Conservation (phyloP, 2,329 filamentous ascomycete genomes). For the Penicillium glabrum region DNA sequence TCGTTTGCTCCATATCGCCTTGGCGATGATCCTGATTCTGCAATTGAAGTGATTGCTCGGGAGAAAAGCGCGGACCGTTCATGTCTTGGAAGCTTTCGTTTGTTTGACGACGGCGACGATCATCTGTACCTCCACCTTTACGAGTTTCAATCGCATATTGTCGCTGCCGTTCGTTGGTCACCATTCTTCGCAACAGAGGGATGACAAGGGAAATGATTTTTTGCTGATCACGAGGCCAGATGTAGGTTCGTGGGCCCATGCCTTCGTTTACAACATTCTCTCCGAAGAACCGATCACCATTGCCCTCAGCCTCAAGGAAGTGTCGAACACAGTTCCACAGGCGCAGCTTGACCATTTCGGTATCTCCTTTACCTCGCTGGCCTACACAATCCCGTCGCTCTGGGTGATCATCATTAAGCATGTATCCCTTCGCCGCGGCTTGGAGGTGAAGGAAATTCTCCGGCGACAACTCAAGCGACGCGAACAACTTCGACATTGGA, state of each 20-base stretch:
- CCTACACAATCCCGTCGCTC: slow-evolving; percentile 59
- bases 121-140: slow-evolving; percentile 45
- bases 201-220: slow-evolving; percentile 59
- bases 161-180: slow-evolving; percentile 60
- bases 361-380: slow-evolving; percentile 55
- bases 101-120: slow-evolving; percentile 38
- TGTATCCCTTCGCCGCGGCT: slow-evolving; percentile 56
- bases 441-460: slow-evolving; percentile 59
- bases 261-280: slow-evolving; percentile 45
- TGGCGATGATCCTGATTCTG: slow-evolving; percentile 27
- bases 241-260: slow-evolving; percentile 41
- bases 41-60: slow-evolving; percentile 35
- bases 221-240: slow-evolving; percentile 57
- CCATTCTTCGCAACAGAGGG: slow-evolving; percentile 57
- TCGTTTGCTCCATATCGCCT: slow-evolving; percentile 22
- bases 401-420: slow-evolving; percentile 56
- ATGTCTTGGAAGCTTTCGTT: slow-evolving; percentile 33
- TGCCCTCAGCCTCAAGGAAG: slow-evolving; percentile 52
- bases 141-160: slow-evolving; percentile 58
- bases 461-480: slow-evolving; percentile 56
- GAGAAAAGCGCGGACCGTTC: slow-evolving; percentile 23
- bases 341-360: slow-evolving; percentile 57
- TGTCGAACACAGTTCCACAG: slow-evolving; percentile 58
- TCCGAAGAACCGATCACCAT: slow-evolving; percentile 55
- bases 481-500: slow-evolving; percentile 58